Percentiles rank a stretch among this genome's conserved stretches.
phyloP scores from a whole-genome alignment of 2,329 filamentous ascomycete species.

The Mycosphaerella arachidis region DNA sequence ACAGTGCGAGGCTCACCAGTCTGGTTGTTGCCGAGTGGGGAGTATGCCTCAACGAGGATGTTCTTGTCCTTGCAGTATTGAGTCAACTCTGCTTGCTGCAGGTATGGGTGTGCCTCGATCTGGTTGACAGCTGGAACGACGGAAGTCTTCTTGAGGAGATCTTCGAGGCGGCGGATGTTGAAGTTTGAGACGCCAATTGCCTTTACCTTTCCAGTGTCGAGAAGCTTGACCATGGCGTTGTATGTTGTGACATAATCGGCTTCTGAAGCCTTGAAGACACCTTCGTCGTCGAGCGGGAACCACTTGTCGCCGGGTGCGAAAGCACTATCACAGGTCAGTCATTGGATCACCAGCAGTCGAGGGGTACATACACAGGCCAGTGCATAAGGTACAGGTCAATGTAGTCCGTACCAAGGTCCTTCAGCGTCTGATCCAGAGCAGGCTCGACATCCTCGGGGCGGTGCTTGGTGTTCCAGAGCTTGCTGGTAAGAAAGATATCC shows the following conservation, averaged over 20 bases:
- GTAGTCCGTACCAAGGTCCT: slow-evolving; percentile 43
- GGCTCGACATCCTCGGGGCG: slow-evolving; percentile 45
- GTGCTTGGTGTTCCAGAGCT: slow-evolving; percentile 58
- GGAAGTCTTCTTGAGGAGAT: slow-evolving; percentile 18
- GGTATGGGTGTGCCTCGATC: slow-evolving; percentile 24
- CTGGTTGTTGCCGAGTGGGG: slow-evolving; percentile 36
- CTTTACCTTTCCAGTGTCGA: slow-evolving; percentile 25
- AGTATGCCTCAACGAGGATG: slow-evolving; percentile 23
- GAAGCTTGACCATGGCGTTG: slow-evolving; percentile 26
- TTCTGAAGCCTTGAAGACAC: slow-evolving; percentile 36
- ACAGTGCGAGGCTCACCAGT: slow-evolving; percentile 19
- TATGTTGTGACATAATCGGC: slow-evolving; percentile 29
- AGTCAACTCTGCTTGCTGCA: slow-evolving; percentile 20
- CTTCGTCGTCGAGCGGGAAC: slow-evolving; percentile 47
- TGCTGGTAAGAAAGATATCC: slow-evolving; percentile 47
- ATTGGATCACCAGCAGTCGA: not conserved
- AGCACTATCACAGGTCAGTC: slow-evolving; percentile 8
- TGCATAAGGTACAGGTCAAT: slow-evolving; percentile 51
- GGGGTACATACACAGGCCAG: slow-evolving; percentile 40
- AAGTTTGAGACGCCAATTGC: slow-evolving; percentile 30
- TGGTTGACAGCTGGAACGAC: slow-evolving; percentile 26
- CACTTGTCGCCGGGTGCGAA: slow-evolving; percentile 16
- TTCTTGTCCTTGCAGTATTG: slow-evolving; percentile 20
- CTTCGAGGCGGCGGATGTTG: slow-evolving; percentile 22
- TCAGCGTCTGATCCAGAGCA: slow-evolving; percentile 33